These are phyloP conservation scores for Microbotryum silenes-acaulis DNA, from an alignment of 1,284 basidiomycete species.

Conservation along the genomic window DNA sequence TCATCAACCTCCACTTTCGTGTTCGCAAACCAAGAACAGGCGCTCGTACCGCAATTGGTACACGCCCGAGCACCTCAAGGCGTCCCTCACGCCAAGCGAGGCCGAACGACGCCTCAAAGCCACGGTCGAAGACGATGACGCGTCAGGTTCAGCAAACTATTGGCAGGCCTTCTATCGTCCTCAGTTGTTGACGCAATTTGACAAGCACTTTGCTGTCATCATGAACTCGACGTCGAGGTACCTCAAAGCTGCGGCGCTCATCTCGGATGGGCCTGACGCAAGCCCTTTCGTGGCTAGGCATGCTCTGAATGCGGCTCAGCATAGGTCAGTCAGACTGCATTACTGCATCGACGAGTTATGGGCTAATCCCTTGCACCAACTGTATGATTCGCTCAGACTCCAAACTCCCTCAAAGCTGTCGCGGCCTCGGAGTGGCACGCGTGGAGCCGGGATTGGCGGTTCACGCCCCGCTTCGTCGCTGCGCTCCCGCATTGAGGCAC, in stretches of 20 bases:
- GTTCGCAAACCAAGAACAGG: slow-evolving; percentile 29
- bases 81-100: slow-evolving; percentile 52
- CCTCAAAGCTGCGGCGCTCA: slow-evolving; percentile 29
- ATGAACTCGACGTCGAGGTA: slow-evolving; percentile 79
- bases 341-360: background rate
- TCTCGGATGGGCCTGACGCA: background rate
- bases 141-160: slow-evolving; percentile 5
- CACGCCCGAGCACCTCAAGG: slow-evolving; percentile 58
- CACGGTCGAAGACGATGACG: slow-evolving; percentile 1
- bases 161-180: slow-evolving; percentile 57
- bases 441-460: no score
- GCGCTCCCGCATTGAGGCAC: slow-evolving; percentile 1
- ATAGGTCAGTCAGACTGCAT: background rate
- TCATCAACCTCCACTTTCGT: slow-evolving; percentile 3
- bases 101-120: background rate
- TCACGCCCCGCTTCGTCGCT: background rate
- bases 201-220: slow-evolving; percentile 74
- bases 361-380: no score
- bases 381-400: slow-evolving; percentile 15
- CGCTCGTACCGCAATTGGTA: slow-evolving; percentile 76
- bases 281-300: slow-evolving; percentile 39
- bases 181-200: slow-evolving; percentile 66
- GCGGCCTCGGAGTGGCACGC: no score
- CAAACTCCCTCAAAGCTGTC: no score
- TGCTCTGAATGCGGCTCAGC: slow-evolving; percentile 34